phyloP scores from a whole-genome alignment of 1,284 basidiomycete species.

The Phaffia rhodozyma region DNA sequence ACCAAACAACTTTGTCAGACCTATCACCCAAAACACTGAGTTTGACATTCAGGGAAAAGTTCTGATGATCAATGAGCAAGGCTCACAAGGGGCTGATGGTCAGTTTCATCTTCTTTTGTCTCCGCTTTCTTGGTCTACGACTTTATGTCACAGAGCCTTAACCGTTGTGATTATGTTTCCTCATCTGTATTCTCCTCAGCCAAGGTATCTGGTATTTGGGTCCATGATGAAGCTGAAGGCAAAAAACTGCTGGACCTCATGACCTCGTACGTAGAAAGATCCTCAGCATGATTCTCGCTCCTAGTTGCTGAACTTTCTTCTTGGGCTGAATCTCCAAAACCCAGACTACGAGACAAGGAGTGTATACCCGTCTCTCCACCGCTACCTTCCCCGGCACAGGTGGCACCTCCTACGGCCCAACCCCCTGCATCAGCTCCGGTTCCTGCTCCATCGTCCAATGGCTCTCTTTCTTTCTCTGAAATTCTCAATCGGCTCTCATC shows the following conservation, averaged over 20 bases:
- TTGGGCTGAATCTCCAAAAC: too few species aligned
- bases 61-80: slow-evolving; percentile 26
- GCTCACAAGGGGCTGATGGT: slow-evolving; percentile 6
- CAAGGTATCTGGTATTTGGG: slow-evolving; percentile 15
- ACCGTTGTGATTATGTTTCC: neutral
- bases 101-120: neutral
- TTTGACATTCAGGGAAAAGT: slow-evolving; percentile 37
- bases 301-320: neutral
- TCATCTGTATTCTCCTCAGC: neutral
- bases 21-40: slow-evolving; percentile 32
- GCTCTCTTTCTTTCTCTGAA: slow-evolving; percentile 17
- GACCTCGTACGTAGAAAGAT: neutral
- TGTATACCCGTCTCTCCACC: neutral
- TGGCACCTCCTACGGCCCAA: neutral
- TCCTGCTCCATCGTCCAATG: slow-evolving; percentile 4
- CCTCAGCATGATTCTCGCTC: too few species aligned
- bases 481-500: slow-evolving; percentile 17
- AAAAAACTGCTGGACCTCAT: slow-evolving; percentile 13
- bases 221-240: slow-evolving; percentile 13
- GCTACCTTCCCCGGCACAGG: neutral
- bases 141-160: neutral
- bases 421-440: neutral
- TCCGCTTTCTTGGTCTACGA: too few species aligned
- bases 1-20: slow-evolving; percentile 34
- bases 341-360: neutral